phyloP scores from a whole-genome alignment of 2,329 filamentous ascomycete species.

The Diaporthe sp. region DNA sequence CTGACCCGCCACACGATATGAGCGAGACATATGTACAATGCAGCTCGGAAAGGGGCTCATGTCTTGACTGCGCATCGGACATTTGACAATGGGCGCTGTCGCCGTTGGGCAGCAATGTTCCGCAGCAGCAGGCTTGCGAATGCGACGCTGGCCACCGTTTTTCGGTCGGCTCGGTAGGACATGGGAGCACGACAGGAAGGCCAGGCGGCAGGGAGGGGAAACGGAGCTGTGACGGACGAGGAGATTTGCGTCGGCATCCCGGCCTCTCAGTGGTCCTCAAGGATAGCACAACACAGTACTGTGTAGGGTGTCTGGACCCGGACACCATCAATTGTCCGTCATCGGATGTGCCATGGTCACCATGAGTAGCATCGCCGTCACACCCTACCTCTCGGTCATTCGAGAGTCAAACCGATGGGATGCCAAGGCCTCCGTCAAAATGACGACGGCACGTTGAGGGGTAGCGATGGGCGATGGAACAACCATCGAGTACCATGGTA shows the following conservation, averaged over 20 bases:
- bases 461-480: background rate
- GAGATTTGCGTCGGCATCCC: background rate
- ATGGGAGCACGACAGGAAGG: background rate
- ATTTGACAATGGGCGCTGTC: slow-evolving; percentile 1
- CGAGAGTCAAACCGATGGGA: background rate
- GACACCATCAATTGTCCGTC: background rate
- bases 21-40: background rate
- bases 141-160: slow-evolving; percentile 25
- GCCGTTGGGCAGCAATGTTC: slow-evolving; percentile 23
- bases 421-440: background rate
- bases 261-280: background rate
- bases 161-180: slow-evolving; percentile 7
- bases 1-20: background rate
- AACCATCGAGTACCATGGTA: background rate
- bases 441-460: background rate
- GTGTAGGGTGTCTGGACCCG: background rate
- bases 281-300: background rate
- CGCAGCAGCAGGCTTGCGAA: slow-evolving; percentile 7
- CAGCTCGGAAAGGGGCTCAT: background rate
- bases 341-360: slow-evolving; percentile 3
- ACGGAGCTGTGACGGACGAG: slow-evolving; percentile 8
- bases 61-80: background rate
- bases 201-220: background rate
- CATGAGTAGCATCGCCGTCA: slow-evolving; percentile 17
- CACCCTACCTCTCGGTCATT: slow-evolving; percentile 1